Conservation (phyloP, 805 yeast species). For the Zygotorulaspora sp. region DNA sequence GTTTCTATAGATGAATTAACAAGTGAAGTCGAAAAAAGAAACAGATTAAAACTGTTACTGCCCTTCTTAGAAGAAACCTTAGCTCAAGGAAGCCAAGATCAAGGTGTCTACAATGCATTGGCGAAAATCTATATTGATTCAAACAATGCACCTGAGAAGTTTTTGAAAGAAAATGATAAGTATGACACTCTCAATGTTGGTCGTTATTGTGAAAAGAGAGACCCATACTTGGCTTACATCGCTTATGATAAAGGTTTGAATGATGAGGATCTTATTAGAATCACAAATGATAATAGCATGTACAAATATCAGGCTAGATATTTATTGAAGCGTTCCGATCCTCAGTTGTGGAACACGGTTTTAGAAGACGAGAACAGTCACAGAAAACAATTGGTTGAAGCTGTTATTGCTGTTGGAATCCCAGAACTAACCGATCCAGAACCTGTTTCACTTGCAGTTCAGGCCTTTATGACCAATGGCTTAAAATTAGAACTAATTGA, state of each 20-base stretch:
- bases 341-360: slow-evolving; percentile 75
- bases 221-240: slow-evolving; percentile 95
- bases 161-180: slow-evolving; percentile 81
- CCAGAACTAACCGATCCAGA: slow-evolving; percentile 92
- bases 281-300: slow-evolving; percentile 97
- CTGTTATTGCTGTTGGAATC: slow-evolving; percentile 91
- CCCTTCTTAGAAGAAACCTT: slow-evolving; percentile 91
- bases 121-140: slow-evolving; percentile 98
- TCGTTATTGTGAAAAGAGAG: slow-evolving; percentile 97
- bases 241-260: slow-evolving; percentile 94
- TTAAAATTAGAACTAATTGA: slow-evolving; percentile 91
- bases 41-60: slow-evolving; percentile 81
- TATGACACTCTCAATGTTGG: slow-evolving; percentile 96
- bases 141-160: slow-evolving; percentile 95
- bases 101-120: slow-evolving; percentile 87
- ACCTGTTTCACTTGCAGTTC: slow-evolving; percentile 88
- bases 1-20: slow-evolving; percentile 89
- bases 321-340: slow-evolving; percentile 81
- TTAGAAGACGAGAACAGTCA: slow-evolving; percentile 71
- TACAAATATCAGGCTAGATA: slow-evolving; percentile 99
- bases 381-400: slow-evolving; percentile 88
- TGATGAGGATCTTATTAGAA: slow-evolving; percentile 81
- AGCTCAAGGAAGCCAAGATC: slow-evolving; percentile 78
- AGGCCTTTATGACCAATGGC: slow-evolving; percentile 93
- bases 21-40: slow-evolving; percentile 93